Evolutionary conservation across 2,329 filamentous ascomycete species (phyloP).

Genomic region (Colletotrichum sidae): DNA sequence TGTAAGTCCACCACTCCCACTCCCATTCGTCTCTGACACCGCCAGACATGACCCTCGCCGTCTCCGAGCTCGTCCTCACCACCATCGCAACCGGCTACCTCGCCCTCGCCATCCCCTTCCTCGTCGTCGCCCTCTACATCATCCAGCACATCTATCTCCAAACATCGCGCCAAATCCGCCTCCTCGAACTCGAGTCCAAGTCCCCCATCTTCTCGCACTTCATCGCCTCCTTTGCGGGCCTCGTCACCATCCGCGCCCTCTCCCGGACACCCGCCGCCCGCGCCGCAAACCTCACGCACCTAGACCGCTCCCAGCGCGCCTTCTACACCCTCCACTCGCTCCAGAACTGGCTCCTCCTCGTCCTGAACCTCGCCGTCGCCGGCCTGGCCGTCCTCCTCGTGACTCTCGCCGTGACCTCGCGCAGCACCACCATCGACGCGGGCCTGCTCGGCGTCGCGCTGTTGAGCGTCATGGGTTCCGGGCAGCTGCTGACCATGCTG

Average conservation of each 20-base stretch:
- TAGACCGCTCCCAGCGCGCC: slow-evolving; percentile 66
- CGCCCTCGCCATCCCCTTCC: slow-evolving; percentile 55
- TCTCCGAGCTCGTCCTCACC: slow-evolving; percentile 61
- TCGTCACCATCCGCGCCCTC: slow-evolving; percentile 66
- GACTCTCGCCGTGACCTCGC: slow-evolving; percentile 50
- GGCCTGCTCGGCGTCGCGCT: slow-evolving; percentile 43
- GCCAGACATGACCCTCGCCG: slow-evolving; percentile 26
- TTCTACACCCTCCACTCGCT: slow-evolving; percentile 68
- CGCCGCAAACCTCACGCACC: slow-evolving; percentile 57
- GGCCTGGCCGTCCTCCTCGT: slow-evolving; percentile 59
- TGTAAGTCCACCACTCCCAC: neutral
- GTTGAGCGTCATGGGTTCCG: slow-evolving; percentile 48
- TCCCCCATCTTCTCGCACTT: slow-evolving; percentile 53
- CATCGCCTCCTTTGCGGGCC: slow-evolving; percentile 59
- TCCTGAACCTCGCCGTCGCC: slow-evolving; percentile 61
- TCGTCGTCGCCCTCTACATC: slow-evolving; percentile 42
- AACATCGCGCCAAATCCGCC: slow-evolving; percentile 55
- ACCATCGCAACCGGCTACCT: slow-evolving; percentile 56
- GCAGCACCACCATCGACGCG: slow-evolving; percentile 7
- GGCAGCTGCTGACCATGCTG: slow-evolving; percentile 44
- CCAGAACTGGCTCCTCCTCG: slow-evolving; percentile 67
- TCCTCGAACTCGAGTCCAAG: slow-evolving; percentile 57
- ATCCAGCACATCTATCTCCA: slow-evolving; percentile 53
- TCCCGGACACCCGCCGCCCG: slow-evolving; percentile 59
- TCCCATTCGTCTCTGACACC: too few species aligned